Evolutionary conservation across 2,329 filamentous ascomycete genomes (phyloP).

Genomic region (Kalaharituber pfeilii): DNA sequence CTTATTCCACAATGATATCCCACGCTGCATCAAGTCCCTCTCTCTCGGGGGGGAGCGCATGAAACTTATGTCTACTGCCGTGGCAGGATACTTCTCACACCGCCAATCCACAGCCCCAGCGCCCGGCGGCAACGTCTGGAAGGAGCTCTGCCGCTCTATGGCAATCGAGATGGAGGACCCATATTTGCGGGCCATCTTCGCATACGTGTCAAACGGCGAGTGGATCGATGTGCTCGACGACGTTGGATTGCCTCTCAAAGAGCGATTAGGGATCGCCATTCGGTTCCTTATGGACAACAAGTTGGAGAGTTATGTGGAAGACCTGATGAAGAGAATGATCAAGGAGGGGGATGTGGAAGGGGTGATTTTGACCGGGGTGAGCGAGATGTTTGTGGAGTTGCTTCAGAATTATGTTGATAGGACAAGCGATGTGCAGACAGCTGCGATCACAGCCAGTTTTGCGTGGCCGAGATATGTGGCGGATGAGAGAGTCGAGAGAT

Average conservation of each 20-base stretch:
- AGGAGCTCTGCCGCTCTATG: slow-evolving; percentile 38
- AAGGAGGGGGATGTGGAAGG: slow-evolving; percentile 56
- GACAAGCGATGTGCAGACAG: slow-evolving; percentile 62
- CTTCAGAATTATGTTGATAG: slow-evolving; percentile 59
- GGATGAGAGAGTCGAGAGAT: slow-evolving; percentile 56
- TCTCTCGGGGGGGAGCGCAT: slow-evolving; percentile 20
- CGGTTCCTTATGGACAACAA: slow-evolving; percentile 43
- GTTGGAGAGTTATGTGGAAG: slow-evolving; percentile 49
- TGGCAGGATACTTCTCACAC: slow-evolving; percentile 22
- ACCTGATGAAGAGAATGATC: slow-evolving; percentile 44
- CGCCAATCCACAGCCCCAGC: slow-evolving; percentile 11
- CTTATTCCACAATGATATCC: slow-evolving; percentile 44
- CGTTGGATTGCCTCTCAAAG: slow-evolving; percentile 52
- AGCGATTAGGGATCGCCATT: slow-evolving; percentile 57
- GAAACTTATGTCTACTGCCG: slow-evolving; percentile 23
- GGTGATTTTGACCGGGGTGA: slow-evolving; percentile 60
- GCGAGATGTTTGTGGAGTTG: slow-evolving; percentile 53
- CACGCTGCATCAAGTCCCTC: slow-evolving; percentile 19
- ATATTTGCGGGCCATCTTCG: slow-evolving; percentile 63
- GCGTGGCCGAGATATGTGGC: slow-evolving; percentile 60
- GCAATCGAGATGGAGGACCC: slow-evolving; percentile 48
- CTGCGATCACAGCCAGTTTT: slow-evolving; percentile 55
- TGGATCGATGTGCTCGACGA: slow-evolving; percentile 61
- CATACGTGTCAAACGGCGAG: slow-evolving; percentile 57
- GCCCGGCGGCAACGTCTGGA: slow-evolving; percentile 33